These are phyloP conservation scores for Metschnikowia cubensis DNA, from an alignment of 805 yeast genomes.

Conservation along the genomic window DNA sequence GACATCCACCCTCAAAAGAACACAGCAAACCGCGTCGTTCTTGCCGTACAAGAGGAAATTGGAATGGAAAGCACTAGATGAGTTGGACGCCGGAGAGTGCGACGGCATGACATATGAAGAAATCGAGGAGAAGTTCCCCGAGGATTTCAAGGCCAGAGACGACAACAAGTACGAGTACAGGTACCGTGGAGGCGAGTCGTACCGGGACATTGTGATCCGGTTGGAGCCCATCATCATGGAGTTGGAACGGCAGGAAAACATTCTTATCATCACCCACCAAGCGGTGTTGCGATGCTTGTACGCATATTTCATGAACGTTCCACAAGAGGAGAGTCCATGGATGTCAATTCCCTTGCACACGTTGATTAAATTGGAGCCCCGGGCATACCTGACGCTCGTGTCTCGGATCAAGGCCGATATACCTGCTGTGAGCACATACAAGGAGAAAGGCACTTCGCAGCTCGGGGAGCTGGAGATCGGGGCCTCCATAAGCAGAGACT, in stretches of 20 bases:
- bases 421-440: conserved; percentile 96
- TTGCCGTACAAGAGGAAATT: conserved; percentile 72
- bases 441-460: conserved; percentile 85
- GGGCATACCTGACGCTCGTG: conserved; percentile 86
- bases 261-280: conserved; percentile 93
- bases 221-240: conserved; percentile 98
- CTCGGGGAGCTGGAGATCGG: conserved; percentile 47
- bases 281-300: conserved; percentile 95
- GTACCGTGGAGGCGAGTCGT: conserved; percentile 95
- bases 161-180: conserved; percentile 94
- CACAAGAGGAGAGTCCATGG: conserved; percentile 98
- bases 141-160: conserved; percentile 93
- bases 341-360: conserved; percentile 98
- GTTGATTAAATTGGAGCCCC: conserved; percentile 87
- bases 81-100: conserved; percentile 95
- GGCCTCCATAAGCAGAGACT: conserved; percentile 46
- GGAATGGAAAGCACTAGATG: conserved; percentile 96
- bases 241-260: conserved; percentile 93
- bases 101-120: conserved; percentile 97
- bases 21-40: conserved; percentile 86
- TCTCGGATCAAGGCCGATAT: conserved; percentile 91
- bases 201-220: conserved; percentile 90
- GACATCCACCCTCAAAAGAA: conserved; percentile 89
- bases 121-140: conserved; percentile 79
- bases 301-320: conserved; percentile 97